These are phyloP conservation scores for Saprolegnia diclina DNA, from an alignment of 352 stramenopile species.

Conservation along the genomic window DNA sequence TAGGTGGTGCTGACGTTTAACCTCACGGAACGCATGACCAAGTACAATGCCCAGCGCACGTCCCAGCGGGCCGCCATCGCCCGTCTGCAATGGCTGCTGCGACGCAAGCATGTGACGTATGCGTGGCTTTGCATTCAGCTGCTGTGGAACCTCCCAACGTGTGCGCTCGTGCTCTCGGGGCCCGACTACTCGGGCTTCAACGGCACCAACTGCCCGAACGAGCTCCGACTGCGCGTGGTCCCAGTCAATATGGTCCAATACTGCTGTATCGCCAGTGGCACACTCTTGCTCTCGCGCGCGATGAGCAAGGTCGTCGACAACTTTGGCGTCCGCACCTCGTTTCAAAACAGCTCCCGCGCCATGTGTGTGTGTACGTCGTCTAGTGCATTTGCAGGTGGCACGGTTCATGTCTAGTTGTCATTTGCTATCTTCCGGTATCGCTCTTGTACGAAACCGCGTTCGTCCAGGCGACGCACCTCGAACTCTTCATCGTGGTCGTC, in stretches of 20 bases:
- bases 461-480: neutral
- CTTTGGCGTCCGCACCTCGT: constrained; percentile 11
- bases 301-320: constrained; percentile 21
- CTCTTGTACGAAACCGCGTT: neutral
- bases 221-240: neutral
- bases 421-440: neutral
- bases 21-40: constrained; percentile 13
- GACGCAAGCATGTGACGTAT: neutral
- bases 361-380: constrained; percentile 12
- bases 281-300: neutral
- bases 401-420: too few species aligned
- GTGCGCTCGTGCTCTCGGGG: neutral
- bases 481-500: constrained; percentile 19
- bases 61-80: neutral
- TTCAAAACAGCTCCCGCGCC: constrained; percentile 3
- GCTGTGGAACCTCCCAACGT: neutral
- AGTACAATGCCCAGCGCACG: neutral
- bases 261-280: neutral
- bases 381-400: too few species aligned
- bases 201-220: neutral
- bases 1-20: constrained; percentile 20
- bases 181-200: neutral
- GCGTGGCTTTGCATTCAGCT: neutral
- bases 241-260: constrained; percentile 8
- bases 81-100: neutral